Conservation (phyloP, 1,284 basidiomycete genomes). For the Trametes polyzona region DNA sequence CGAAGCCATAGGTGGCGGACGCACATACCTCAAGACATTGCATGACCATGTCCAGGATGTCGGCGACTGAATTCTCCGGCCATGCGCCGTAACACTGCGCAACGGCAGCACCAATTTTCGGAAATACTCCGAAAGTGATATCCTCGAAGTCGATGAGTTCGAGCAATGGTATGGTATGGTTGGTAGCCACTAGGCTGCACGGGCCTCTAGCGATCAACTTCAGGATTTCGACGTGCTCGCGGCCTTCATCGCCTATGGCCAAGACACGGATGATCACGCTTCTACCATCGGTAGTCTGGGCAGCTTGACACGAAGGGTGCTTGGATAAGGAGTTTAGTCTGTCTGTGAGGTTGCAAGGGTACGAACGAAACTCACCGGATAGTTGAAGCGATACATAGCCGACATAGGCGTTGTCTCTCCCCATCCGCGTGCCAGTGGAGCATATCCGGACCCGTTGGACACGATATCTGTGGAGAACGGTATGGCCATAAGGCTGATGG, state of each 20-base stretch:
- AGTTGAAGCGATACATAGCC: too few species aligned
- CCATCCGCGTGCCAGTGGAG: too few species aligned
- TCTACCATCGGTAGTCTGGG: neutral
- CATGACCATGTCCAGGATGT: conserved; percentile 36
- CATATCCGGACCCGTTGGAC: too few species aligned
- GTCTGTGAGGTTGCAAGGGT: too few species aligned
- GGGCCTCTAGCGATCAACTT: neutral
- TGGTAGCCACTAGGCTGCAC: neutral
- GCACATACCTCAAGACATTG: conserved; percentile 32
- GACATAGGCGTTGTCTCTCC: too few species aligned
- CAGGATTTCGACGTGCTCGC: conserved; percentile 3
- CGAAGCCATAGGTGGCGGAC: too few species aligned
- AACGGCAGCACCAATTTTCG: conserved; percentile 26
- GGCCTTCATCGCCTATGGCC: neutral
- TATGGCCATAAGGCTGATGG: too few species aligned
- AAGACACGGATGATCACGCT: conserved; percentile 2
- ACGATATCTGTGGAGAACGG: too few species aligned
- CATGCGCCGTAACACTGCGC: conserved; percentile 17
- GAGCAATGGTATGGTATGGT: conserved; percentile 27
- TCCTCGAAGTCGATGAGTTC: conserved; percentile 33
- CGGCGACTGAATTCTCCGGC: conserved; percentile 35
- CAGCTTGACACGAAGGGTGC: neutral
- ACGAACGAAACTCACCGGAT: too few species aligned
- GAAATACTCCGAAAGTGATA: conserved; percentile 37
- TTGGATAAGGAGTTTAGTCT: too few species aligned